phyloP scores from a whole-genome alignment of 768 basidiomycete species.

The Leccinum uliginosum region DNA sequence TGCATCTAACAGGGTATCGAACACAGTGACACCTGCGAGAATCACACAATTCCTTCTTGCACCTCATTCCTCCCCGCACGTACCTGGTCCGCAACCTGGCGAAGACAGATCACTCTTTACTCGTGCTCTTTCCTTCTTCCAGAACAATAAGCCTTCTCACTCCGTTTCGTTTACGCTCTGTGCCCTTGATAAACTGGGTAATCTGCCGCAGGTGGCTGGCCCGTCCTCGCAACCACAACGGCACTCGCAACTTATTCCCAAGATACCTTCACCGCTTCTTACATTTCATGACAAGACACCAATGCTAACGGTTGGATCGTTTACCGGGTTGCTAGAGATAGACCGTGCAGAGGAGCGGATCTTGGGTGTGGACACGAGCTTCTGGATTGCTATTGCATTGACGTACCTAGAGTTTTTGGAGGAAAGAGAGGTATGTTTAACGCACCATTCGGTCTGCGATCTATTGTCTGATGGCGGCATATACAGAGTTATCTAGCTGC shows the following conservation, averaged over 20 bases:
- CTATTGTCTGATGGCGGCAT: slow-evolving; percentile 1
- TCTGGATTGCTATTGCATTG: slow-evolving; percentile 72
- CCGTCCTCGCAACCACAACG: slow-evolving; percentile 23
- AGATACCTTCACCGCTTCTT: slow-evolving; percentile 46
- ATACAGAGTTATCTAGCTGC: slow-evolving; percentile 56
- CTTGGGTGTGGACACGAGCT: slow-evolving; percentile 69
- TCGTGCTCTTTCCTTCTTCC: slow-evolving; percentile 46
- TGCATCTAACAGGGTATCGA: neutral
- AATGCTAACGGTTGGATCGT: slow-evolving; percentile 50
- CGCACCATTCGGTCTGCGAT: neutral
- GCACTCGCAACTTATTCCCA: slow-evolving; percentile 19
- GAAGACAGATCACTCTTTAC: slow-evolving; percentile 43
- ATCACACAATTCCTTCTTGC: slow-evolving; percentile 52
- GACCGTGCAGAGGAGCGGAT: slow-evolving; percentile 50
- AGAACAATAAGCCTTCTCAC: slow-evolving; percentile 48
- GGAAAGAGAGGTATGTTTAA: slow-evolving; percentile 64
- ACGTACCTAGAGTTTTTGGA: slow-evolving; percentile 75
- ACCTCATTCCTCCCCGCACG: slow-evolving; percentile 38
- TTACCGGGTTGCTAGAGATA: slow-evolving; percentile 62
- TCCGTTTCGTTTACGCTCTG: slow-evolving; percentile 61
- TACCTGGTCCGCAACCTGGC: slow-evolving; percentile 25
- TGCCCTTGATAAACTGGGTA: slow-evolving; percentile 16
- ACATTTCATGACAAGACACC: slow-evolving; percentile 73
- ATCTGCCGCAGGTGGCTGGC: slow-evolving; percentile 11
- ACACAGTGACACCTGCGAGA: slow-evolving; percentile 9